Evolutionary conservation across 2,329 filamentous ascomycete species (phyloP).

Genomic region (Fusarium oligoseptatum): DNA sequence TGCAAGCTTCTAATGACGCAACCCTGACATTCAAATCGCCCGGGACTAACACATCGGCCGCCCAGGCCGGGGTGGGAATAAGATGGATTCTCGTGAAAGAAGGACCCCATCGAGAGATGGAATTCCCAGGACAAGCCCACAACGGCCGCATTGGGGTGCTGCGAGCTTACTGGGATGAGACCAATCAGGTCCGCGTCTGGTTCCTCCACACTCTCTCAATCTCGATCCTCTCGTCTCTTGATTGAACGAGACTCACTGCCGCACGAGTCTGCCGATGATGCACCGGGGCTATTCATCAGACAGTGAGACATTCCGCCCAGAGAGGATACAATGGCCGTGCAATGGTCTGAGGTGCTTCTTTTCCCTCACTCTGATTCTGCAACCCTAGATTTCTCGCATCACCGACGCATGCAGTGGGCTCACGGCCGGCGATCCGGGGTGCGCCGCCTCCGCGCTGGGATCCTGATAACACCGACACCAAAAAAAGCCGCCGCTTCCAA

Average conservation of each 20-base stretch:
- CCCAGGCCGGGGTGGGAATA: constrained; percentile 5
- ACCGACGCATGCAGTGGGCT: constrained; percentile 39
- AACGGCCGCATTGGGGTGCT: constrained; percentile 28
- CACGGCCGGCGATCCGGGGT: constrained; percentile 44
- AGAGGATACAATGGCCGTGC: constrained; percentile 14
- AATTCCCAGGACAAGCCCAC: constrained; percentile 28
- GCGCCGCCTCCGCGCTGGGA: constrained; percentile 33
- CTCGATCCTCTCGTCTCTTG: constrained; percentile 40
- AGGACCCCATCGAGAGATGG: constrained; percentile 33
- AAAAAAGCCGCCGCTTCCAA: constrained; percentile 21
- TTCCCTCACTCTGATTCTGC: constrained; percentile 18
- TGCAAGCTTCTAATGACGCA: constrained; percentile 19
- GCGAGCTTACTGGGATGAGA: constrained; percentile 36
- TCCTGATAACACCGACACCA: constrained; percentile 33
- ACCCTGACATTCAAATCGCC: constrained; percentile 1
- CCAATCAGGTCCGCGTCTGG: constrained; percentile 36
- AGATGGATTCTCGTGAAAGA: constrained; percentile 19
- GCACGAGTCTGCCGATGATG: constrained; percentile 23
- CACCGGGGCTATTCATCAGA: neutral
- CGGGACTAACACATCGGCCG: neutral
- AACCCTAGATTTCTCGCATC: constrained; percentile 42
- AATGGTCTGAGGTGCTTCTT: constrained; percentile 14
- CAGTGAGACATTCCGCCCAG: constrained; percentile 32
- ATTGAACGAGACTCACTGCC: constrained; percentile 29
- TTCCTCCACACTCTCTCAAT: constrained; percentile 41